Base-by-base conservation (phyloP, 495 filamentous ascomycete species). In the Chlorociboria aeruginascens region DNA sequence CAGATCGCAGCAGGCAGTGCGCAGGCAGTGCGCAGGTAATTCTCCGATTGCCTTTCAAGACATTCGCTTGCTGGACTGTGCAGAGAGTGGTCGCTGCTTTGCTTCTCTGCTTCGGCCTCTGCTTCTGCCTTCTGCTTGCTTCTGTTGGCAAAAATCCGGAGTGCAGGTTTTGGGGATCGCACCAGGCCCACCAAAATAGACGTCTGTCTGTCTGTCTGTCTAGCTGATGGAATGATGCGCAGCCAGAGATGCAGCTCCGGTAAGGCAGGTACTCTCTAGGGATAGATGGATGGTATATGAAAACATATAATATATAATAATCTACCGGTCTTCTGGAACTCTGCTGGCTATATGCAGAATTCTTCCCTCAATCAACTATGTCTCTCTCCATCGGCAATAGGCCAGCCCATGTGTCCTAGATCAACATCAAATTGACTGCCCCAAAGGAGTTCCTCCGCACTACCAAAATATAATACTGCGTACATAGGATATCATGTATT, bases 111-210 rank as follows among this genome's bases (percentile, higher is more conserved):
- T 43, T 25, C 40, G 7, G 20, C 40, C 20, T 25, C 20, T 11
- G 9, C 41, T 51, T 41, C 49, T 39, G 49, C 36, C 31, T 0
- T 11, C 11, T 47, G 42, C 37, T 43, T 40, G 46, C 46, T 53
- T 53, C 48, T 16, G 32, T 38, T 51, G 40, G 51, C 44, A 49
- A 58, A 49, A 54, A 37, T 45, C 54, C 48, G 51, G 55, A 58
- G 51, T 54, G 55, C 55, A 58, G 55, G 46, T 30, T 42, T 36
- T 17, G 39, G 46, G 12, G 44, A 20, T 11, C 31, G 10, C 12
- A 41, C 41, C 33, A 31, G 11, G 47, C 42, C 43, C 8, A 25
- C 6, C 6, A 30, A 30, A 28, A 46, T 25, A 9, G 31, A 32
- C 12, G 36, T 28, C 16, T 34, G 30, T 37, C 8, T 34, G n/a